Conservation (phyloP, 768 basidiomycete species). For the Hygrophoropsis aurantiaca region DNA sequence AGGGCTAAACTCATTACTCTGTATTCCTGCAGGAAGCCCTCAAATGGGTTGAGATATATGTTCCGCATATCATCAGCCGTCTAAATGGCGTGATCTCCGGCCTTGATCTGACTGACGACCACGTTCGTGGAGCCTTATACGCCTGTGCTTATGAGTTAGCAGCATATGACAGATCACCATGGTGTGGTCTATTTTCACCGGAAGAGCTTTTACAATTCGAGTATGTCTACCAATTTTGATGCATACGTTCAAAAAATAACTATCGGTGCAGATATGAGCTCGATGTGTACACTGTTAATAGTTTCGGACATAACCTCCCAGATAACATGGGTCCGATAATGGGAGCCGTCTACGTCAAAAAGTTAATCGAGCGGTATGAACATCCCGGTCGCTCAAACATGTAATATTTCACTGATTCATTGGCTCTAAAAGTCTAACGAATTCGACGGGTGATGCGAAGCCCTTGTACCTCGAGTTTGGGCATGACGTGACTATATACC, state of each 20-base stretch:
- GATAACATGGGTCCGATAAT: slow-evolving; percentile 29
- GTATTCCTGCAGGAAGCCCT: not conserved
- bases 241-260: not conserved
- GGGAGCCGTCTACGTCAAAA: slow-evolving; percentile 32
- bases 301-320: slow-evolving; percentile 37
- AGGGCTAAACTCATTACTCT: too few species aligned
- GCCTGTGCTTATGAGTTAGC: slow-evolving; percentile 38
- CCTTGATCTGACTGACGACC: slow-evolving; percentile 25
- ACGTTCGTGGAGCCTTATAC: slow-evolving; percentile 36
- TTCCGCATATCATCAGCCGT: slow-evolving; percentile 34
- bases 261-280: slow-evolving; percentile 26
- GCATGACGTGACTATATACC: slow-evolving; percentile 37
- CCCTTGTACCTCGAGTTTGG: slow-evolving; percentile 36
- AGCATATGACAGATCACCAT: slow-evolving; percentile 31
- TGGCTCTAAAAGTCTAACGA: slow-evolving; percentile 20
- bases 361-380: slow-evolving; percentile 34
- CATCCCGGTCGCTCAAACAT: not conserved
- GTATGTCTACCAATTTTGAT: slow-evolving; percentile 13
- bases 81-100: slow-evolving; percentile 32
- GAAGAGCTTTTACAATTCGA: slow-evolving; percentile 32
- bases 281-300: slow-evolving; percentile 33
- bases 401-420: not conserved
- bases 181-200: slow-evolving; percentile 32
- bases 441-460: slow-evolving; percentile 25
- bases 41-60: slow-evolving; percentile 32